Evolutionary conservation across 495 filamentous ascomycete species (phyloP).

Genomic region (Trichoderma asperelloides): DNA sequence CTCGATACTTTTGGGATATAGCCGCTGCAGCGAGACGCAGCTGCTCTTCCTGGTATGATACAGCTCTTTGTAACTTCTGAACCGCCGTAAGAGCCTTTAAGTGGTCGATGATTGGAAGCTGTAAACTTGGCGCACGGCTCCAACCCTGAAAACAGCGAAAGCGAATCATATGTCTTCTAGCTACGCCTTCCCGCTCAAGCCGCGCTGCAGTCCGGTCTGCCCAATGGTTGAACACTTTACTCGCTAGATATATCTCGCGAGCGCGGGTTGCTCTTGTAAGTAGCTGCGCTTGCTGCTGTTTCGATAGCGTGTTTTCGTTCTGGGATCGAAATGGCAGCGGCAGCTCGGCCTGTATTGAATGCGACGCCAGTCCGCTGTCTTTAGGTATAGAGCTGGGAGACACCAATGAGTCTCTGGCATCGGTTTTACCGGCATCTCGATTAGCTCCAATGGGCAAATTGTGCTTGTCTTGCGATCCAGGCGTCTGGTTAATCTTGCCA

Average conservation of each 20-base stretch:
- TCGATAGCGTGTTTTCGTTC: not conserved
- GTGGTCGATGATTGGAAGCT: not conserved
- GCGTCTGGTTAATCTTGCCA: not conserved
- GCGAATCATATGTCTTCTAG: constrained; percentile 11
- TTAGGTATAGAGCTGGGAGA: not conserved
- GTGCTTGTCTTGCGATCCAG: not conserved
- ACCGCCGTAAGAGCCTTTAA: not conserved
- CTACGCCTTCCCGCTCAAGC: constrained; percentile 10
- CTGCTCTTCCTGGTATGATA: constrained; percentile 4
- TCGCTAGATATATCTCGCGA: constrained; percentile 9
- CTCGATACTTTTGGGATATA: not conserved
- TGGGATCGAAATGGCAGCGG: not conserved
- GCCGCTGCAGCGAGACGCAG: not conserved
- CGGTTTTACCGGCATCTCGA: not conserved
- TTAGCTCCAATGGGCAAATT: not conserved
- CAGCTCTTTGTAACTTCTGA: constrained; percentile 6
- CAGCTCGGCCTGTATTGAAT: not conserved
- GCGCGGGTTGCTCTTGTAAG: constrained; percentile 6
- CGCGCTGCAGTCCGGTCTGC: constrained; percentile 5
- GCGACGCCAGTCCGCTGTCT: not conserved
- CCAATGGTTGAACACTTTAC: constrained; percentile 10
- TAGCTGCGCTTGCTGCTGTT: not conserved
- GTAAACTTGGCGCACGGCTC: not conserved
- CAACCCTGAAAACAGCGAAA: constrained; percentile 9
- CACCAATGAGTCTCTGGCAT: not conserved